These are phyloP conservation scores for Euphorbia tirucalli DNA, from an alignment of 345 rosid species.

Conservation along the genomic window DNA sequence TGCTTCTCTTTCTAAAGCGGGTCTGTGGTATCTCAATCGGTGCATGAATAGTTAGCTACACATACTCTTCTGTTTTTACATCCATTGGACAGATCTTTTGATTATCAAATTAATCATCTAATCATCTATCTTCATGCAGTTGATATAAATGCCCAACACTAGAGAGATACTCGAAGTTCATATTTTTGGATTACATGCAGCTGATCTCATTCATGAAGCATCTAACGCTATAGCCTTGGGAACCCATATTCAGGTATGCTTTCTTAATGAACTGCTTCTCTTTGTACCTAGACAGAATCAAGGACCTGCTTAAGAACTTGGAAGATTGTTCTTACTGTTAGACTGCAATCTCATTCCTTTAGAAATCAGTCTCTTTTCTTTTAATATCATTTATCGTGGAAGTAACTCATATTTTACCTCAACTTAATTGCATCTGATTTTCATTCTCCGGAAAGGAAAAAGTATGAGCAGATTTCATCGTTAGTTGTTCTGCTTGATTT, in stretches of 20 bases:
- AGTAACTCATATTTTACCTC: background rate
- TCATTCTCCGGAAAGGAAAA: background rate
- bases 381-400: background rate
- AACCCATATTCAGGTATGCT: conserved; percentile 68
- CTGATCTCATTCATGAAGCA: conserved; percentile 99
- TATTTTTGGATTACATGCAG: conserved; percentile 95
- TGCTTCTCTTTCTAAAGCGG: no score
- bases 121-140: conserved; percentile 48
- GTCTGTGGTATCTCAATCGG: no score
- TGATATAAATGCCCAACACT: conserved; percentile 92
- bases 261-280: conserved; percentile 7
- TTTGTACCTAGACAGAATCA: background rate
- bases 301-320: background rate
- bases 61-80: background rate
- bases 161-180: conserved; percentile 98
- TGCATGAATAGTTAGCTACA: no score
- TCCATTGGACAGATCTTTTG: background rate
- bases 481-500: background rate
- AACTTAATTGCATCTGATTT: no score
- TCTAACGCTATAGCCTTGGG: conserved; percentile 96
- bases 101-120: background rate
- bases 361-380: background rate
- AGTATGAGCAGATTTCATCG: background rate
- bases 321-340: background rate
- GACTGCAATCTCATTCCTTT: no score